Evolutionary conservation across 73 alveolate species (phyloP).

Genomic region (Paraurostyla sp.): DNA sequence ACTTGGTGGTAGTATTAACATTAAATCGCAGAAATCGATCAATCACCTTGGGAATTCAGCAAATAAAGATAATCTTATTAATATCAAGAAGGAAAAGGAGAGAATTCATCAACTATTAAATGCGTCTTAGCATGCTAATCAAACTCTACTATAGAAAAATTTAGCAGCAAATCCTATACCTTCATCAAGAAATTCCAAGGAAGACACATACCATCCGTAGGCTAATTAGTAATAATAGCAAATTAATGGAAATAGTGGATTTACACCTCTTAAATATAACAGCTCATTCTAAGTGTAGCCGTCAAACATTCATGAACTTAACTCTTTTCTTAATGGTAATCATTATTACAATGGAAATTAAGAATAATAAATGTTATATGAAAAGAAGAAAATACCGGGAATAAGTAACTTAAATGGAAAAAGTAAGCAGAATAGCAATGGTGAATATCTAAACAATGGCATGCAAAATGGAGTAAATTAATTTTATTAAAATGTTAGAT

Average conservation of each 20-base stretch:
- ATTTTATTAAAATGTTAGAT: not conserved
- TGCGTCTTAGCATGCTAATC: not conserved
- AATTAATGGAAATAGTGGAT: not conserved
- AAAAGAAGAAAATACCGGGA: not conserved
- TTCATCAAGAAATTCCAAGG: slow-evolving; percentile 31
- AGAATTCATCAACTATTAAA: not conserved
- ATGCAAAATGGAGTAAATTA: slow-evolving; percentile 9
- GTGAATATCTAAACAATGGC: not conserved
- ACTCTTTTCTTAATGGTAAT: not conserved
- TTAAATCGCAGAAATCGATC: slow-evolving; percentile 10
- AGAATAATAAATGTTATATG: not conserved
- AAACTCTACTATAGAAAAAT: no score
- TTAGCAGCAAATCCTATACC: not conserved
- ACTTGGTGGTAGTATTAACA: no score
- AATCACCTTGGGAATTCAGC: not conserved
- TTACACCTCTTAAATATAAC: not conserved
- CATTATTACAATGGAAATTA: not conserved
- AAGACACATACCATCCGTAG: not conserved
- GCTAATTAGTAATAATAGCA: not conserved
- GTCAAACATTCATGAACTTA: slow-evolving; percentile 3
- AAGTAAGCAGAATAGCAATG: not conserved
- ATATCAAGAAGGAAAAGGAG: slow-evolving; percentile 40
- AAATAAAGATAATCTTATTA: not conserved
- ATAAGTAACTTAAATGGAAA: not conserved
- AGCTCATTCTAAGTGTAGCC: slow-evolving; percentile 8